Evolutionary conservation across 1,139 yeast genomes (phyloP).

Genomic region (Yamadazyma friedrichii): DNA sequence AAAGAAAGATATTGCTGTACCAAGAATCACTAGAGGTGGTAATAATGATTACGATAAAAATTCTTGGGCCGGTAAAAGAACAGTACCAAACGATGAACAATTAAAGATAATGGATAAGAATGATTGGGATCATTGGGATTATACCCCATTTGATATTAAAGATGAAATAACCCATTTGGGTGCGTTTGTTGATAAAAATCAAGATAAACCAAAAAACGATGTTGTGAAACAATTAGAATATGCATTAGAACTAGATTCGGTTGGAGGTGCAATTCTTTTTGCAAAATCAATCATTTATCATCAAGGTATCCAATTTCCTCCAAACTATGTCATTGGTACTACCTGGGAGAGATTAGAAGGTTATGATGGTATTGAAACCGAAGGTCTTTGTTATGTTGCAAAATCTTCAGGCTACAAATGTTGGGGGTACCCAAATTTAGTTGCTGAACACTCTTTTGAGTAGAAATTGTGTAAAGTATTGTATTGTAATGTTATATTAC

Average conservation of each 20-base stretch:
- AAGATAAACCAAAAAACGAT: constrained; percentile 18
- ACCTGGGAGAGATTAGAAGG: constrained; percentile 50
- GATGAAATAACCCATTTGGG: constrained; percentile 33
- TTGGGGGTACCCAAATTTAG: constrained; percentile 41
- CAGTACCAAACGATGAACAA: constrained; percentile 34
- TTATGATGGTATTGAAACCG: constrained; percentile 54
- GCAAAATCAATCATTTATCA: constrained; percentile 39
- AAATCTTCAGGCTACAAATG: constrained; percentile 43
- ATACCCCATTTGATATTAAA: constrained; percentile 36
- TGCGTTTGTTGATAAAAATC: constrained; percentile 17
- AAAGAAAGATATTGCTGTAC: constrained; percentile 40
- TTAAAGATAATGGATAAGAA: constrained; percentile 28
- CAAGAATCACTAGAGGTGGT: constrained; percentile 31
- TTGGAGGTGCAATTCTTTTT: constrained; percentile 51
- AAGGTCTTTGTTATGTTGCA: constrained; percentile 50
- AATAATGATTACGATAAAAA: constrained; percentile 40
- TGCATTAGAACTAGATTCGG: constrained; percentile 39
- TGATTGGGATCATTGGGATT: constrained; percentile 33
- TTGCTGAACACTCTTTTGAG: constrained; percentile 24
- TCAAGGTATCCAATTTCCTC: constrained; percentile 48
- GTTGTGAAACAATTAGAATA: constrained; percentile 16
- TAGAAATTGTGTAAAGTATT: not conserved
- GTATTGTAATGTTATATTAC: not conserved
- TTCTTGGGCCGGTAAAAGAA: constrained; percentile 48
- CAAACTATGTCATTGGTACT: constrained; percentile 45